A percentile compares a stretch with the other conserved stretches of the same genome.
phyloP scores from a whole-genome alignment of 345 rosid genomes.

The Murraya paniculata region DNA sequence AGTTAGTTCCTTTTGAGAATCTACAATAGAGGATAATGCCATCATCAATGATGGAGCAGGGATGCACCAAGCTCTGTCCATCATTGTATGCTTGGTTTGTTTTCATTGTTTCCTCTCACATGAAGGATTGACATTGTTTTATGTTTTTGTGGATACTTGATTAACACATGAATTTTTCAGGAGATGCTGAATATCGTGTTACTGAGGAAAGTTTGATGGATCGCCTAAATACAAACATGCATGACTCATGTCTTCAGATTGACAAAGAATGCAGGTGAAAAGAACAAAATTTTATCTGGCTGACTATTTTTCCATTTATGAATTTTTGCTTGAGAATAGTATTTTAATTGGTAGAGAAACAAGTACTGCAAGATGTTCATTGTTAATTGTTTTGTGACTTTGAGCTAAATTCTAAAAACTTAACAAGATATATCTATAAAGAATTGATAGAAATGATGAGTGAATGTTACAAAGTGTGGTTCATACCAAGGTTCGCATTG shows the following conservation, averaged over 20 bases:
- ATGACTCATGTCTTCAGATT: constrained; percentile 57
- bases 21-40: not conserved
- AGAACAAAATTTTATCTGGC: not conserved
- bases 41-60: not conserved
- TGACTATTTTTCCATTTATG: not conserved
- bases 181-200: constrained; percentile 45
- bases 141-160: not conserved
- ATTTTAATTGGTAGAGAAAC: not conserved
- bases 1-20: not conserved
- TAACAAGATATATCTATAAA: not conserved
- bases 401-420: not conserved
- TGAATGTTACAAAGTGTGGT: not conserved
- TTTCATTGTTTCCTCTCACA: not conserved
- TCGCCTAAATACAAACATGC: constrained; percentile 63
- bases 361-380: not conserved
- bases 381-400: not conserved
- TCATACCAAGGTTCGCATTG: too few species aligned
- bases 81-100: not conserved
- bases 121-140: not conserved
- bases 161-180: constrained; percentile 28
- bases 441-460: not conserved
- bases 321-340: constrained; percentile 1
- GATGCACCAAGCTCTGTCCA: not conserved
- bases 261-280: constrained; percentile 70
- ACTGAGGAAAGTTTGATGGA: constrained; percentile 70